phyloP scores from a whole-genome alignment of 345 rosid species.

The Eucalyptus shirleyi region DNA sequence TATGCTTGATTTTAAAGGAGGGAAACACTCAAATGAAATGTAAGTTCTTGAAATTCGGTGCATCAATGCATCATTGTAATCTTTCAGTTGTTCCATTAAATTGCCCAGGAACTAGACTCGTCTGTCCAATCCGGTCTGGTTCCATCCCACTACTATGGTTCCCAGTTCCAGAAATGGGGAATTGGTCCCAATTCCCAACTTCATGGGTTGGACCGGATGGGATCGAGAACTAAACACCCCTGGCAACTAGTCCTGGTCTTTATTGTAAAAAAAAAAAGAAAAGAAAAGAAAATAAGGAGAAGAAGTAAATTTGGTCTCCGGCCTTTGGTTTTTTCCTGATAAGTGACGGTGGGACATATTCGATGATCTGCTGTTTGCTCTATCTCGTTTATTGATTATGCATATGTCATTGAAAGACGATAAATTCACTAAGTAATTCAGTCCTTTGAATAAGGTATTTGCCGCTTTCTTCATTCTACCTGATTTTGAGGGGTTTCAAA shows the following conservation, averaged over 20 bases:
- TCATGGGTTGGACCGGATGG: neutral
- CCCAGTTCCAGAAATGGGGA: too few relatives aligned
- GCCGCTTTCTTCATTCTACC: neutral
- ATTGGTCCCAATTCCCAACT: too few relatives aligned
- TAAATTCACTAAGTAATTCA: neutral
- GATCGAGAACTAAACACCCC: neutral
- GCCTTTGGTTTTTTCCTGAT: neutral
- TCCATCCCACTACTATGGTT: neutral
- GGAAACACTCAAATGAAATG: neutral
- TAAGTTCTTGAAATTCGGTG: neutral
- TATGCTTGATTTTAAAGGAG: neutral
- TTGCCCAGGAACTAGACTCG: rapidly evolving
- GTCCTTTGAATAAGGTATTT: neutral
- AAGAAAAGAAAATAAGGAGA: too few relatives aligned
- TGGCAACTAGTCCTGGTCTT: neutral
- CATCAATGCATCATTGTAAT: too few relatives aligned
- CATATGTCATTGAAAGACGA: neutral
- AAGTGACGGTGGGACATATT: neutral
- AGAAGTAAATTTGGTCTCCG: neutral
- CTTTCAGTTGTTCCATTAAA: neutral
- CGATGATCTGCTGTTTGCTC: neutral
- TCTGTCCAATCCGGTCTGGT: rapidly evolving
- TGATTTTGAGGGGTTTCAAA: neutral
- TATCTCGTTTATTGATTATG: neutral
- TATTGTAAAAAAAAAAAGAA: too few relatives aligned